A percentile compares a stretch with the other conserved stretches of the same genome.
Evolutionary conservation across 2,329 filamentous ascomycete genomes (phyloP).

Genomic region (Diaporthe sp.): DNA sequence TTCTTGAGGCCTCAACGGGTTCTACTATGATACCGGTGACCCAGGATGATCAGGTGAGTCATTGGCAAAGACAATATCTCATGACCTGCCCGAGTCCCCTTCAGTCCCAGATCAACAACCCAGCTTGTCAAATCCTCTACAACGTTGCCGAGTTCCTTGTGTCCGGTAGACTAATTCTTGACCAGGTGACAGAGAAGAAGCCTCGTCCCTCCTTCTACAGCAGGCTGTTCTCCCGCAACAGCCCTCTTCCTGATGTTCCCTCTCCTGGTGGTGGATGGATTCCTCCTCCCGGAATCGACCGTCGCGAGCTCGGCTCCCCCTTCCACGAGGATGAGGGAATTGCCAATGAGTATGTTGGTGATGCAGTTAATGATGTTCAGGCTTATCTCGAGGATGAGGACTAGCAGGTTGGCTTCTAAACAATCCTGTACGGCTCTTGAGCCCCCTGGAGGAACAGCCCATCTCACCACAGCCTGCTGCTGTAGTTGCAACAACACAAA

Average conservation of each 20-base stretch:
- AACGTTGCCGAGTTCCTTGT: too few species aligned
- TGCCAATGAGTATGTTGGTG: background rate
- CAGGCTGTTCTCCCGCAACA: background rate
- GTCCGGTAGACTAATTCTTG: background rate
- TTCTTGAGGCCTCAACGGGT: slow-evolving; percentile 34
- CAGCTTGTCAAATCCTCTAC: background rate
- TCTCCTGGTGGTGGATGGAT: background rate
- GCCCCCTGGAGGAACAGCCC: slow-evolving; percentile 17
- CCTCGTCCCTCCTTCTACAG: background rate
- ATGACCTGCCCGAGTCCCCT: background rate
- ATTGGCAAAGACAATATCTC: background rate
- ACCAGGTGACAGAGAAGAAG: background rate
- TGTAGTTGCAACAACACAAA: slow-evolving; percentile 12
- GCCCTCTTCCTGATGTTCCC: background rate
- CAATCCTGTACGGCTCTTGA: slow-evolving; percentile 8
- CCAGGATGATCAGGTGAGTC: slow-evolving; percentile 2
- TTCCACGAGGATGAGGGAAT: background rate
- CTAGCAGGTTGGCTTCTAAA: slow-evolving; percentile 4
- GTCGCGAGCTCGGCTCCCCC: background rate
- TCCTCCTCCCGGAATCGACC: background rate
- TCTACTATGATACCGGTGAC: slow-evolving; percentile 29
- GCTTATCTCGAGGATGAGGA: background rate
- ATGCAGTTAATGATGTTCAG: background rate
- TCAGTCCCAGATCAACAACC: background rate
- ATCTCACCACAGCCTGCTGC: background rate